Conservation (phyloP, 78 protist genomes). For the Dictyostelium brefeldianum region DNA sequence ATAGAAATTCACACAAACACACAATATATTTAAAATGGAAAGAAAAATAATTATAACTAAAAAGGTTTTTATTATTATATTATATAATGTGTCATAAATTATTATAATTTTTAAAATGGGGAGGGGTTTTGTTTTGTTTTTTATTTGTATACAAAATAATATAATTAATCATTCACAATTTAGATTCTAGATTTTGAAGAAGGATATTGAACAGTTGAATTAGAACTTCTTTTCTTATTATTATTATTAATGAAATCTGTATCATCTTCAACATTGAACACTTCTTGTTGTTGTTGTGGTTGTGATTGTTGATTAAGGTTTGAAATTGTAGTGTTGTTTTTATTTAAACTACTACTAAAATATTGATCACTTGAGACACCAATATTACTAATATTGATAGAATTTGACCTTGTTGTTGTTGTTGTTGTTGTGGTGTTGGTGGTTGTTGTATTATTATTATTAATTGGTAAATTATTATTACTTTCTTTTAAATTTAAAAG, state of each 20-base stretch:
- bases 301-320: too few relatives aligned
- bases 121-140: neutral
- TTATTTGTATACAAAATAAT: neutral
- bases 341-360: too few relatives aligned
- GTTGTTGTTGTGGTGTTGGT: too few relatives aligned
- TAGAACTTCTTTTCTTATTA: neutral
- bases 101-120: too few relatives aligned
- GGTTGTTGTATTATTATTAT: neutral
- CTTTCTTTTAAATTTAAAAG: constrained; percentile 15
- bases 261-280: neutral
- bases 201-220: constrained; percentile 1
- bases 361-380: too few relatives aligned
- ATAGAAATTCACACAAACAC: too few relatives aligned
- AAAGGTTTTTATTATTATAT: too few relatives aligned
- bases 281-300: neutral
- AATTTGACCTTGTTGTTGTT: neutral
- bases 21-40: too few relatives aligned
- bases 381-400: too few relatives aligned
- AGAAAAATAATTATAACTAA: too few relatives aligned
- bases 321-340: too few relatives aligned
- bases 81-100: too few relatives aligned
- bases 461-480: neutral
- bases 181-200: constrained; percentile 1
- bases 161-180: neutral
- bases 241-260: neutral